These are phyloP conservation scores for Penicillium frequentans DNA, from an alignment of 2,329 filamentous ascomycete genomes.

Conservation along the genomic window DNA sequence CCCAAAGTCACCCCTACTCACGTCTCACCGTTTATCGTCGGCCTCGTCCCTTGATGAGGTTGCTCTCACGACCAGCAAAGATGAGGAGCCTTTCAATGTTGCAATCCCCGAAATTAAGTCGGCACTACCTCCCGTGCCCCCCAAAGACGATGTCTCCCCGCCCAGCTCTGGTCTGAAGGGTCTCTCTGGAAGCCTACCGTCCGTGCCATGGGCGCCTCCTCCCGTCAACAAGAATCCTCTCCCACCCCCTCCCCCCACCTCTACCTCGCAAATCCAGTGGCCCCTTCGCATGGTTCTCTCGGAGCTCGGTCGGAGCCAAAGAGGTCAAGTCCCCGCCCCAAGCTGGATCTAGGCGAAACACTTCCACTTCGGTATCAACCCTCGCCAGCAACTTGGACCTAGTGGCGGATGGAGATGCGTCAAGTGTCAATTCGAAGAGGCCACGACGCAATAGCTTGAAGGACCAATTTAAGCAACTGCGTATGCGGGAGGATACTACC, in stretches of 20 bases:
- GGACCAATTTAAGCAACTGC: constrained; percentile 75
- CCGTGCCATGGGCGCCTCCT: constrained; percentile 70
- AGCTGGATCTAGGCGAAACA: constrained; percentile 63
- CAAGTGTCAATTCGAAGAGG: constrained; percentile 47
- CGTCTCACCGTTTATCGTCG: constrained; percentile 56
- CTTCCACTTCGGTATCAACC: constrained; percentile 76
- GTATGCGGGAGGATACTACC: constrained; percentile 71
- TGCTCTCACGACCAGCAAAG: constrained; percentile 62
- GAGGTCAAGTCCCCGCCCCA: constrained; percentile 59
- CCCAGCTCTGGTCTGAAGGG: constrained; percentile 49
- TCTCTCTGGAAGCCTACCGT: constrained; percentile 69
- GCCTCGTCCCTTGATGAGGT: constrained; percentile 62
- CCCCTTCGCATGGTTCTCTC: constrained; percentile 82
- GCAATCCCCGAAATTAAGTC: constrained; percentile 25
- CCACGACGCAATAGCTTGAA: constrained; percentile 65
- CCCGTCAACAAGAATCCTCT: constrained; percentile 42
- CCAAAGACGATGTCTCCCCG: constrained; percentile 33
- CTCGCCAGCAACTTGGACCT: constrained; percentile 75
- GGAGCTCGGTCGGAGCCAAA: constrained; percentile 59
- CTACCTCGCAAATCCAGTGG: constrained; percentile 73
- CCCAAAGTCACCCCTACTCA: constrained; percentile 54
- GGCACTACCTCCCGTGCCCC: constrained; percentile 33
- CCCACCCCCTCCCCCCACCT: constrained; percentile 41
- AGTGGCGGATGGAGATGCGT: constrained; percentile 54
- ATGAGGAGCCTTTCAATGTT: constrained; percentile 39